Conservation (phyloP, 352 stramenopile species). For the Pythium aquatile region DNA sequence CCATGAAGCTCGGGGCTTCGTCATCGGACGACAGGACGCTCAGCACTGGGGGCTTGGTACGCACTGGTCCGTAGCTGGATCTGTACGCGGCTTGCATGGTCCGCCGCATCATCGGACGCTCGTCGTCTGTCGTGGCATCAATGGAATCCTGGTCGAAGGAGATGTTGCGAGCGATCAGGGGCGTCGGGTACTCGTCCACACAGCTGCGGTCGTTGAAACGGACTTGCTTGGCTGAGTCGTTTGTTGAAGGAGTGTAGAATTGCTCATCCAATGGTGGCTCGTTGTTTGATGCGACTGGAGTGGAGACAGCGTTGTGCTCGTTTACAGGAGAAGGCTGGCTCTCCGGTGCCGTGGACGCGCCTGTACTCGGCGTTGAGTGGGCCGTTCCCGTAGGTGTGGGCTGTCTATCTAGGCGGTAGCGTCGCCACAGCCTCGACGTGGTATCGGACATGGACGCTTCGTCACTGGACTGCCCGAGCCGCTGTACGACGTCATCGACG, state of each 20-base stretch:
- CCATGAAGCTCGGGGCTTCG: slow-evolving; percentile 46
- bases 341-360: slow-evolving; percentile 8
- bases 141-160: slow-evolving; percentile 51
- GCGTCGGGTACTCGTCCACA: slow-evolving; percentile 49
- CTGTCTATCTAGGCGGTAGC: slow-evolving; percentile 3
- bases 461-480: not conserved
- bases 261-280: not conserved
- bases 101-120: slow-evolving; percentile 23
- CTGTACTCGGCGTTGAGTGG: slow-evolving; percentile 2
- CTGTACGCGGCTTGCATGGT: not conserved
- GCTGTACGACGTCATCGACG: not conserved
- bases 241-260: not conserved
- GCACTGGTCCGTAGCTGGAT: not conserved
- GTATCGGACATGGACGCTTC: slow-evolving; percentile 1
- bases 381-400: not conserved
- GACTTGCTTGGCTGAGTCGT: slow-evolving; percentile 44
- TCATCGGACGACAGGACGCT: slow-evolving; percentile 19
- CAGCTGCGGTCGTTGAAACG: slow-evolving; percentile 32
- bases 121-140: slow-evolving; percentile 33
- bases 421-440: slow-evolving; percentile 10
- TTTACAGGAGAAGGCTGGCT: slow-evolving; percentile 11
- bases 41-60: not conserved
- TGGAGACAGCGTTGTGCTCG: not conserved
- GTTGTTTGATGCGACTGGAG: not conserved
- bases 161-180: slow-evolving; percentile 55